These are phyloP conservation scores for Amanita polypyramis DNA, from an alignment of 768 basidiomycete species.

Conservation along the genomic window DNA sequence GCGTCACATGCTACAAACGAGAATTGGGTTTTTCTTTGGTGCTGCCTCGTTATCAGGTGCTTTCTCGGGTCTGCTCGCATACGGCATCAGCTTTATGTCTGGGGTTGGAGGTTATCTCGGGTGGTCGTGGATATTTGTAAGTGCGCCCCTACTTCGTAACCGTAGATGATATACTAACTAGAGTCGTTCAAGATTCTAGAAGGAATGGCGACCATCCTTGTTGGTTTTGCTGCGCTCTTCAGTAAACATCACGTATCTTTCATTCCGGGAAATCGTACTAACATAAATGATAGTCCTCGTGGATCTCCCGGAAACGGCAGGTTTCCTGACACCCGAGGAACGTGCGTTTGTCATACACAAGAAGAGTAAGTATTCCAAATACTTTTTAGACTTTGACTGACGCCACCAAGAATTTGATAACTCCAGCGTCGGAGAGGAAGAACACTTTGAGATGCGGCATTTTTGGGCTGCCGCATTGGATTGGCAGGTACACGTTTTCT, in stretches of 20 bases:
- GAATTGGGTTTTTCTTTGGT: slow-evolving; percentile 56
- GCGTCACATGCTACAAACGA: slow-evolving; percentile 45
- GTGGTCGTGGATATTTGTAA: slow-evolving; percentile 64
- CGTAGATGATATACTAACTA: background rate
- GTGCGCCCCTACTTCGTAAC: too few relatives aligned
- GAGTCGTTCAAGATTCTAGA: slow-evolving; percentile 41
- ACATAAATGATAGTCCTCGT: slow-evolving; percentile 34
- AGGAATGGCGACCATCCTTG: slow-evolving; percentile 49
- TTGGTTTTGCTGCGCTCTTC: slow-evolving; percentile 43
- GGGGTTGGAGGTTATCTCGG: slow-evolving; percentile 35
- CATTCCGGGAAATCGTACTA: background rate
- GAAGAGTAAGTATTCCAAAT: slow-evolving; percentile 33
- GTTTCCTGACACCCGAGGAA: slow-evolving; percentile 53
- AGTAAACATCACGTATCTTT: slow-evolving; percentile 18
- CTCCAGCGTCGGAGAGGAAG: slow-evolving; percentile 51
- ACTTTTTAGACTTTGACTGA: background rate
- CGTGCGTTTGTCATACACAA: slow-evolving; percentile 42
- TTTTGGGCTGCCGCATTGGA: slow-evolving; percentile 45
- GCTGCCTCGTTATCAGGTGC: slow-evolving; percentile 56
- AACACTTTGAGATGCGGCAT: slow-evolving; percentile 45
- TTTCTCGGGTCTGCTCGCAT: slow-evolving; percentile 52
- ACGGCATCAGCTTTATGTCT: too few relatives aligned
- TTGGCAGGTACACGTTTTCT: slow-evolving; percentile 40
- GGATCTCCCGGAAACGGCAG: slow-evolving; percentile 50
- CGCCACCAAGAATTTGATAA: slow-evolving; percentile 35